phyloP scores from a whole-genome alignment of 345 rosid species.

The Leavenworthia alabamica region DNA sequence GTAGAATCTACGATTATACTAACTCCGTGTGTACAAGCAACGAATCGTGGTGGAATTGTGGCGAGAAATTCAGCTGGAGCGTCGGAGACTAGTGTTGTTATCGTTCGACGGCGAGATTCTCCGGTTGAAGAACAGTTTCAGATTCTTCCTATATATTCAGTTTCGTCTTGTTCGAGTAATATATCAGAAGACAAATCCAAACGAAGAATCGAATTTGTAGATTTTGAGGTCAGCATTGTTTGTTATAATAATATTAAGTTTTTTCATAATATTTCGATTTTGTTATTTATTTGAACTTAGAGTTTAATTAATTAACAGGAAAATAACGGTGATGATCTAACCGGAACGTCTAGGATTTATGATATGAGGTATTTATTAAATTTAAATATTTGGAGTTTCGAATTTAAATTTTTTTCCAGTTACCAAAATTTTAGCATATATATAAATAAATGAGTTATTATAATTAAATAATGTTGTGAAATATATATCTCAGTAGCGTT shows the following conservation, averaged over 20 bases:
- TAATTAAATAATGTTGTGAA: too few species aligned
- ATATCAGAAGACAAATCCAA: slow-evolving; percentile 21
- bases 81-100: slow-evolving; percentile 18
- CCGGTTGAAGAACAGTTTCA: slow-evolving; percentile 9
- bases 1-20: slow-evolving; percentile 19
- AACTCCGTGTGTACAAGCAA: slow-evolving; percentile 20
- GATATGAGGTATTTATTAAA: slow-evolving; percentile 4
- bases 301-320: background rate
- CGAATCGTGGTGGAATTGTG: slow-evolving; percentile 3
- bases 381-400: background rate
- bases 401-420: background rate
- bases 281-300: too few species aligned
- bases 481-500: slow-evolving; percentile 5
- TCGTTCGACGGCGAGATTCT: slow-evolving; percentile 19
- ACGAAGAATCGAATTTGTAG: slow-evolving; percentile 18
- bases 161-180: slow-evolving; percentile 16
- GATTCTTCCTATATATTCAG: background rate
- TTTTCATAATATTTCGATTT: too few species aligned
- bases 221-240: background rate
- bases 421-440: too few species aligned
- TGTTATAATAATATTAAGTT: background rate
- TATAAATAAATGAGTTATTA: too few species aligned
- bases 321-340: slow-evolving; percentile 7
- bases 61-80: slow-evolving; percentile 22
- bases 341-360: slow-evolving; percentile 19